These are phyloP conservation scores for Cladosporium halotolerans DNA, from an alignment of 2,329 filamentous ascomycete genomes.

Conservation along the genomic window DNA sequence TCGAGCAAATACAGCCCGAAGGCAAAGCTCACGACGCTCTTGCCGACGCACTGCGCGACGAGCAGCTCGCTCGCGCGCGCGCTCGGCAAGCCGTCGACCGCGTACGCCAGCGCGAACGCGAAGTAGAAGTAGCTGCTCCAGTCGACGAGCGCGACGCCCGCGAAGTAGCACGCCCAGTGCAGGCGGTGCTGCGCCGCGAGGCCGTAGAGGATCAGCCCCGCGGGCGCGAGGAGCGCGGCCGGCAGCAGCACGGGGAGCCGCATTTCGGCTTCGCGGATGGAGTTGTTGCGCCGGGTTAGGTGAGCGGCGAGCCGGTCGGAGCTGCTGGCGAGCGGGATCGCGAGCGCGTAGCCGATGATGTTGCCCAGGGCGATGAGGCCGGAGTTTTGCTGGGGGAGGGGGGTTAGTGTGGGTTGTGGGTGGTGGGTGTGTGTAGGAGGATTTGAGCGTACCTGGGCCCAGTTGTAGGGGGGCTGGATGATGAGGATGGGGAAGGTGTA, in stretches of 20 bases:
- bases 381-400: slow-evolving; percentile 17
- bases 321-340: slow-evolving; percentile 28
- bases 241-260: slow-evolving; percentile 30
- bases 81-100: slow-evolving; percentile 53
- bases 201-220: slow-evolving; percentile 32
- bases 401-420: slow-evolving; percentile 3
- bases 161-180: slow-evolving; percentile 35
- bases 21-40: slow-evolving; percentile 32
- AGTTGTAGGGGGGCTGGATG: slow-evolving; percentile 29
- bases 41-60: slow-evolving; percentile 37
- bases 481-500: slow-evolving; percentile 34
- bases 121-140: slow-evolving; percentile 33
- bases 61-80: slow-evolving; percentile 57
- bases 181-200: slow-evolving; percentile 28
- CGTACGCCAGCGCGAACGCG: slow-evolving; percentile 53
- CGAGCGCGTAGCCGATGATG: slow-evolving; percentile 31
- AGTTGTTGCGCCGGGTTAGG: slow-evolving; percentile 24
- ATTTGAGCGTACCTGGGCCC: slow-evolving; percentile 16
- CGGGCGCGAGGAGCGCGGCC: slow-evolving; percentile 31
- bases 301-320: slow-evolving; percentile 27
- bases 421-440: neutral
- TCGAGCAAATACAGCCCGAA: slow-evolving; percentile 31
- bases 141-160: slow-evolving; percentile 31
- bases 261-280: slow-evolving; percentile 29
- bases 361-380: slow-evolving; percentile 30